These are phyloP conservation scores for Micromonas commoda DNA, from an alignment of 139 green algal species.

Conservation along the genomic window DNA sequence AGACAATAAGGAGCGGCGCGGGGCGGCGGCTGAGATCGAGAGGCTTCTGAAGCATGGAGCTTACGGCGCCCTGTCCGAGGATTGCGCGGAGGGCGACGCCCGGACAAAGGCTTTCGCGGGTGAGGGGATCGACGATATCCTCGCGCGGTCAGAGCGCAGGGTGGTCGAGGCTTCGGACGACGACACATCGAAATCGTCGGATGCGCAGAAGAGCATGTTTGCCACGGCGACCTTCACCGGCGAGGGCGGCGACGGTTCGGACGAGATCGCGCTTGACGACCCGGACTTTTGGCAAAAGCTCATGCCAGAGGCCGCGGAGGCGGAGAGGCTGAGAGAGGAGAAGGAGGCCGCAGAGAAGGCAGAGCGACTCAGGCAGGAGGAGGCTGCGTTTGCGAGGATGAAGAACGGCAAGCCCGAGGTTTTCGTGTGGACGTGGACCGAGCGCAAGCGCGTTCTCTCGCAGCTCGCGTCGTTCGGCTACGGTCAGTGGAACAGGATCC, in stretches of 20 bases:
- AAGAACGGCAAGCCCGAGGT: not conserved
- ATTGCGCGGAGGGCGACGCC: not conserved
- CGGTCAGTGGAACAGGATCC: slow-evolving; percentile 2
- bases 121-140: slow-evolving; percentile 10
- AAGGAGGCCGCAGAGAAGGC: slow-evolving; percentile 1
- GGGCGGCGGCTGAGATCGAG: slow-evolving; percentile 11
- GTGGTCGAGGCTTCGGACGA: not conserved
- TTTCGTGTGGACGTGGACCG: slow-evolving; percentile 13
- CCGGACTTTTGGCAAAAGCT: slow-evolving; percentile 29
- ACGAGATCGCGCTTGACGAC: slow-evolving; percentile 16
- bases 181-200: not conserved
- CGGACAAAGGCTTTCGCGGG: not conserved
- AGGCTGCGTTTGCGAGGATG: not conserved
- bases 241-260: not conserved
- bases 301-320: slow-evolving; percentile 19
- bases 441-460: not conserved
- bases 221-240: slow-evolving; percentile 16
- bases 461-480: not conserved
- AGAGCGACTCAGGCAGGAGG: not conserved
- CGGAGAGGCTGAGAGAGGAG: not conserved
- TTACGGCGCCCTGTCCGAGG: slow-evolving; percentile 16
- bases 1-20: not conserved
- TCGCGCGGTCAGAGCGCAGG: slow-evolving; percentile 8
- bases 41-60: slow-evolving; percentile 20
- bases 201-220: not conserved